Evolutionary conservation across 768 basidiomycete genomes (phyloP).

Genomic region (Lactarius quietus): DNA sequence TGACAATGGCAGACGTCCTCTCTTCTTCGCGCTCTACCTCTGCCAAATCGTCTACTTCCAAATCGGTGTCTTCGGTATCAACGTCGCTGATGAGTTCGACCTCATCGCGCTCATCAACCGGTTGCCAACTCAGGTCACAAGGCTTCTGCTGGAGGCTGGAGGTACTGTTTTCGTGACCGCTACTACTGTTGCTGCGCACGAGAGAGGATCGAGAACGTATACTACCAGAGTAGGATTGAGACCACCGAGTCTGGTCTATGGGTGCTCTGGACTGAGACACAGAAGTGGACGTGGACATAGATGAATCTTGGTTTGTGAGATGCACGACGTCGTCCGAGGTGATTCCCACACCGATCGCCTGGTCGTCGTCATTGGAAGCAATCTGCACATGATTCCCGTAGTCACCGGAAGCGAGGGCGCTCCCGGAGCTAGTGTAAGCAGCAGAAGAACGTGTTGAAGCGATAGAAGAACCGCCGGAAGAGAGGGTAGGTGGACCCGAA

Average conservation of each 20-base stretch:
- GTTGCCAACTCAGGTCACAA: slow-evolving; percentile 73
- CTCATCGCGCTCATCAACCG: slow-evolving; percentile 70
- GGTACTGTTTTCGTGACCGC: slow-evolving; percentile 38
- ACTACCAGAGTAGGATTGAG: slow-evolving; percentile 62
- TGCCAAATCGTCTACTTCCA: slow-evolving; percentile 40
- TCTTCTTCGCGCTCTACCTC: slow-evolving; percentile 59
- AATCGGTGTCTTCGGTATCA: slow-evolving; percentile 45
- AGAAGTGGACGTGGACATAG: slow-evolving; percentile 43
- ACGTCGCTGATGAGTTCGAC: slow-evolving; percentile 52
- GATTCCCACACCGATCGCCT: slow-evolving; percentile 54
- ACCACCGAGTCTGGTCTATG: slow-evolving; percentile 67
- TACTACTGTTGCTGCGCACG: slow-evolving; percentile 44
- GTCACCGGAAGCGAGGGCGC: slow-evolving; percentile 56
- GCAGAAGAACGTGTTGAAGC: slow-evolving; percentile 73
- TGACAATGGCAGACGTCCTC: slow-evolving; percentile 69
- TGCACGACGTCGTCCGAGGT: slow-evolving; percentile 63
- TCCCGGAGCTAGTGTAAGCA: slow-evolving; percentile 71
- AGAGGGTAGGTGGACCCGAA: slow-evolving; percentile 53
- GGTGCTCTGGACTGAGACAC: slow-evolving; percentile 48
- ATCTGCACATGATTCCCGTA: slow-evolving; percentile 59
- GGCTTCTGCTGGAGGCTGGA: slow-evolving; percentile 57
- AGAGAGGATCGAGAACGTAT: slow-evolving; percentile 71
- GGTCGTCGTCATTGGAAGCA: slow-evolving; percentile 56
- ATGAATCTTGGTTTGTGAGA: slow-evolving; percentile 52
- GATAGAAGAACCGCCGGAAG: slow-evolving; percentile 67